These are phyloP conservation scores for Amylostereum areolatum DNA, from an alignment of 1,284 basidiomycete genomes.

Conservation along the genomic window DNA sequence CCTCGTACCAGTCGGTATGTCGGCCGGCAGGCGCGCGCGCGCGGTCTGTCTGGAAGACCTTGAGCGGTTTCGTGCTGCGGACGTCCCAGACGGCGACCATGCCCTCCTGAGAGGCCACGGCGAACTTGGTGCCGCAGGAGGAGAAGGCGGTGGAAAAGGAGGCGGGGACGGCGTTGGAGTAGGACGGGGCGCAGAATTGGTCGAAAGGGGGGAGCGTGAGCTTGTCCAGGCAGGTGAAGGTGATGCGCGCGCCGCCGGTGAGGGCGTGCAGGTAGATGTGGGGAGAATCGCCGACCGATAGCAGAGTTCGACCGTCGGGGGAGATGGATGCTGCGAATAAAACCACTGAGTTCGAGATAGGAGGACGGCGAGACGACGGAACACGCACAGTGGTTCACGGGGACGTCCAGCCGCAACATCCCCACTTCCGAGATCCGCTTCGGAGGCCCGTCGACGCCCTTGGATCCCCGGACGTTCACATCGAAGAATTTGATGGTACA, in stretches of 20 bases:
- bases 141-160: slow-evolving; percentile 86
- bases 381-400: slow-evolving; percentile 59
- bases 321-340: slow-evolving; percentile 65
- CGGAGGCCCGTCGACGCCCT: slow-evolving; percentile 27
- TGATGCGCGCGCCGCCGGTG: slow-evolving; percentile 48
- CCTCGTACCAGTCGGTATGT: slow-evolving; percentile 49
- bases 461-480: slow-evolving; percentile 40
- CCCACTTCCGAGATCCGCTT: slow-evolving; percentile 46
- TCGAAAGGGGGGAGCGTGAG: slow-evolving; percentile 52
- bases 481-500: slow-evolving; percentile 72
- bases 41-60: slow-evolving; percentile 55
- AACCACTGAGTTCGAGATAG: slow-evolving; percentile 20
- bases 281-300: slow-evolving; percentile 83
- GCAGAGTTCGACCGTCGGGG: slow-evolving; percentile 75
- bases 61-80: slow-evolving; percentile 61
- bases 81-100: slow-evolving; percentile 78
- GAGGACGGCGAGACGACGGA: slow-evolving; percentile 7
- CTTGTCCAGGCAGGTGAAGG: slow-evolving; percentile 51
- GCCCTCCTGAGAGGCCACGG: slow-evolving; percentile 83
- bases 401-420: slow-evolving; percentile 53
- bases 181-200: slow-evolving; percentile 13
- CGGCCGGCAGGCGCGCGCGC: slow-evolving; percentile 26
- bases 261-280: slow-evolving; percentile 74
- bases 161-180: slow-evolving; percentile 46
- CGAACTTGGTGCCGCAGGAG: slow-evolving; percentile 74